Base-by-base conservation (phyloP, 306 rosid genomes). In the Begonia peltatifolia region DNA sequence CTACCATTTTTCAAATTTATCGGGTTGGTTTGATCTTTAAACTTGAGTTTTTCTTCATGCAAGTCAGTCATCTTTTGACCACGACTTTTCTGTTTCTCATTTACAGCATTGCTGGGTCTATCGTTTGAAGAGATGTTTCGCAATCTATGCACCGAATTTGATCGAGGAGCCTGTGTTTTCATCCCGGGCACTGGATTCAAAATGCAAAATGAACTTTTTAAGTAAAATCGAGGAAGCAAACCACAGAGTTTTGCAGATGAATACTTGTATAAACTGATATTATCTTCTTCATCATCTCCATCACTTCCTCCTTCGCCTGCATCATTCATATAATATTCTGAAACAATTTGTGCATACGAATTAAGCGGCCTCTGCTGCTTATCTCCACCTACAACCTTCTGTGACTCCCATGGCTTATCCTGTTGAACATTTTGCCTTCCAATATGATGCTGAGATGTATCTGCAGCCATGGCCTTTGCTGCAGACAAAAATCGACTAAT, bases 401-500 rank as follows among this genome's bases (percentile, higher is more conserved):
- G 71, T 14, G 61, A 25, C 65, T 62, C 76, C 52, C 71, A 80
- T 6, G 66, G 76, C 43, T 80, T 79, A 52, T 83, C 81, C 64
- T 55, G 56, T 55, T 64, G 65, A 68, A 62, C 62, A 46, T 46
- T 58, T 53, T 60, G 68, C 67, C 76, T 89, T 66, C 70, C 73
- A 57, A 63, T 59, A 59, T 70, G 59, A 74, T 70, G 57, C 30
- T 69, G 81, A 52, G 79, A 80, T 22, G 76, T 58, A 46, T 83
- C 87, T 20, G 76, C 72, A 70, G 72, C 83, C 85, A 83, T 70
- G 52, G 90, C 95, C 68, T 85, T 79, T 10, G 97, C 97, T 55
- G 97, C 95, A 54, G 82, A 82, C 61, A 90, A 68, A 69, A 85
- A 90, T 48, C 97, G 74, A 47, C 69, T 86, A 65, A 86, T 80